These are phyloP conservation scores for Dactylellina leptospora DNA, from an alignment of 2,329 filamentous ascomycete genomes.

Conservation along the genomic window DNA sequence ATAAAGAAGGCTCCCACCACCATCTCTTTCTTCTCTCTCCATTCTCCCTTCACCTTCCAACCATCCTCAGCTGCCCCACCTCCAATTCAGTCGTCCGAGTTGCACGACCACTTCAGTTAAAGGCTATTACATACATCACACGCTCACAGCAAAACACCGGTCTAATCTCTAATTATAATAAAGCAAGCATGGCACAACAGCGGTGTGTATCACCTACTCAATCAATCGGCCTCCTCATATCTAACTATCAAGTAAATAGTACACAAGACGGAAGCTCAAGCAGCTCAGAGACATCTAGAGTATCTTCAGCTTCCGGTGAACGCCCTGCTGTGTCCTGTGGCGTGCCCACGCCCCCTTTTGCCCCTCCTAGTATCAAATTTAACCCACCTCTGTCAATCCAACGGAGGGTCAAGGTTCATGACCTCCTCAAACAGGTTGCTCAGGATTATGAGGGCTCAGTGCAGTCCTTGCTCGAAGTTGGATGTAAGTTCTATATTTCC, in stretches of 20 bases:
- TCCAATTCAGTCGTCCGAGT: too few relatives aligned
- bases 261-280: background rate
- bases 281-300: background rate
- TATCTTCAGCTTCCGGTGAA: background rate
- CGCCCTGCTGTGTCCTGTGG: slow-evolving; percentile 5
- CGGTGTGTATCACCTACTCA: background rate
- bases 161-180: too few relatives aligned
- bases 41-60: too few relatives aligned
- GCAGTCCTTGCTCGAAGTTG: slow-evolving; percentile 56
- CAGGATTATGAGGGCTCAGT: slow-evolving; percentile 47
- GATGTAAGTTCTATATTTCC: slow-evolving; percentile 45
- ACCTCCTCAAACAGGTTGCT: slow-evolving; percentile 40
- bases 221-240: background rate
- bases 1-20: too few relatives aligned
- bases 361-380: slow-evolving; percentile 52
- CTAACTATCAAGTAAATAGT: background rate
- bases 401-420: slow-evolving; percentile 52
- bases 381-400: slow-evolving; percentile 56
- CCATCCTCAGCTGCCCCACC: too few relatives aligned
- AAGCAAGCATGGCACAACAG: background rate
- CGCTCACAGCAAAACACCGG: too few relatives aligned
- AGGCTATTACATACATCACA: too few relatives aligned
- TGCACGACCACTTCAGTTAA: too few relatives aligned
- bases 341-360: slow-evolving; percentile 31
- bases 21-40: too few relatives aligned